Evolutionary conservation across 2,329 filamentous ascomycete genomes (phyloP), one percentile per base, ranked within the genome.

Genomic region (Epichloe gansuensis): DNA sequence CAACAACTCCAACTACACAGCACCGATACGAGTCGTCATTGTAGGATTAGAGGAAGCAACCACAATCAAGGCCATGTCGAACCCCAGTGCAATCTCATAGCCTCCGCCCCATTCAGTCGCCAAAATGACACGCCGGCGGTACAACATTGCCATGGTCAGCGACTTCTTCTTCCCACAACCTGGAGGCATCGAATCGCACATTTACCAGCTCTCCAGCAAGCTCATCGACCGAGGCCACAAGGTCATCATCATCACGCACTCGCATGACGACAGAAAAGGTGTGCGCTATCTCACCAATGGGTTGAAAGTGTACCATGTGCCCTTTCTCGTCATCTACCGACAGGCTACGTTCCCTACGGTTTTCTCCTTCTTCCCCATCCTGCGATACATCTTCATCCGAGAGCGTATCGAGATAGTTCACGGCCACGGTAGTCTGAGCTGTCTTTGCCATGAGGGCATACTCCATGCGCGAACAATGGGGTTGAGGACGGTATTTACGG

Each of bases 101-200:
- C n/a, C 51, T 49, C 53, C 42, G 54, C 45, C 38, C 45, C 43
- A 50, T 50, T 52, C 39, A 52, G 51, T 57, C 59, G 56, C 61
- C 67, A 69, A 59, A 51, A 79, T 77, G 70, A 68, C 73, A 60
- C 76, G 73, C 60, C 74, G 74, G 57, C 79, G 76, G 35, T 84
- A 83, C 68, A 84, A 81, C 63, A 84, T 84, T 70, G 81, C 81
- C 56, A 98, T 98, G 93, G 87, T 96, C 68, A 90, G 91, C 78
- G 93, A 98, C 75, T 96, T 95, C 78, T 98, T 98, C 82, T 98
- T 94, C 66, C 93, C 93, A 13, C 91, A 97, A 64, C 91, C 93
- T 50, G 90, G 93, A 64, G 93, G 93, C 61, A 82, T 98, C 58
- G 93, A 98, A 73, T 95, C 89, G 68, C 93, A 98, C 71, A 97